Evolutionary conservation across 768 basidiomycete species (phyloP).

Genomic region (Cystobasidiopsis lactophilus): DNA sequence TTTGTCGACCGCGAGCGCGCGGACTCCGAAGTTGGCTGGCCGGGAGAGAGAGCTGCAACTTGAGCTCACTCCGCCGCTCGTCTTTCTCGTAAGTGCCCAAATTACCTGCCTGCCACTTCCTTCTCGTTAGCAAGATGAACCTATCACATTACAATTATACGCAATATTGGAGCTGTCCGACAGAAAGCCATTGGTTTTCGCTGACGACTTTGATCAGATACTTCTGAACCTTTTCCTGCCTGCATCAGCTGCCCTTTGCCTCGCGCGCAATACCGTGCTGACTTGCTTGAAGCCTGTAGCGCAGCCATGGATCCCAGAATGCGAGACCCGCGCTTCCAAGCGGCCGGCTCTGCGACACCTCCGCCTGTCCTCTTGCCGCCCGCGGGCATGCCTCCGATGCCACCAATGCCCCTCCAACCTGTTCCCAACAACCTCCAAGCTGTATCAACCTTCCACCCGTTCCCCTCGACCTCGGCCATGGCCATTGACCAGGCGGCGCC

Average conservation of each 20-base stretch:
- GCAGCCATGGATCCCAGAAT: background rate
- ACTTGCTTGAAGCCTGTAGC: background rate
- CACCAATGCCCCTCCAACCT: background rate
- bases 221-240: slow-evolving; percentile 6
- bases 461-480: background rate
- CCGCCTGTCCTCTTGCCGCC: too few relatives aligned
- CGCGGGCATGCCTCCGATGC: background rate
- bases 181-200: background rate
- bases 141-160: too few relatives aligned
- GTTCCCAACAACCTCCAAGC: background rate
- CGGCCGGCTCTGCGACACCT: background rate
- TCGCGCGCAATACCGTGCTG: background rate
- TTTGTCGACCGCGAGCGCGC: too few relatives aligned
- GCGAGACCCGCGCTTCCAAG: background rate
- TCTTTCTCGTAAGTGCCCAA: too few relatives aligned
- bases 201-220: slow-evolving; percentile 8
- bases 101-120: too few relatives aligned
- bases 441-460: background rate
- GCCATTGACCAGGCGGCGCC: background rate
- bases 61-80: too few relatives aligned
- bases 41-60: too few relatives aligned
- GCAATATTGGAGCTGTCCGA: slow-evolving; percentile 5
- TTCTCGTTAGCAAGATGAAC: too few relatives aligned
- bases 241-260: background rate
- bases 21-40: too few relatives aligned